Evolutionary conservation across 768 basidiomycete genomes (phyloP).

Genomic region (Boletus pseudo-olivaceus): DNA sequence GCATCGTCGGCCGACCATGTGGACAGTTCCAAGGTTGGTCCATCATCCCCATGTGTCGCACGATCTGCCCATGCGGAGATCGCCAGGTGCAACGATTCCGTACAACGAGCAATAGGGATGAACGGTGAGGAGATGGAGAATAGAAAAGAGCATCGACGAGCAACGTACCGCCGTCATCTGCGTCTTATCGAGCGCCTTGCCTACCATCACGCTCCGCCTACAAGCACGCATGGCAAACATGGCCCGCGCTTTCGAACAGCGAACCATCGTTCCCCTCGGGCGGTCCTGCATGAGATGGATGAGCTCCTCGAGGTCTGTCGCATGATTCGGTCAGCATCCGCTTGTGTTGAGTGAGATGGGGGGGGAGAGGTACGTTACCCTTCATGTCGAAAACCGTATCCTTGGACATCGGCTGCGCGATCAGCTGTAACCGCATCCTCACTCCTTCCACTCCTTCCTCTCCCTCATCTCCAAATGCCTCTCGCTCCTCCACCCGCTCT

Average conservation of each 20-base stretch:
- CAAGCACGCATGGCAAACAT: conserved; percentile 99
- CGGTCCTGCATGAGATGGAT: conserved; percentile 80
- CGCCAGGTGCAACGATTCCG: neutral
- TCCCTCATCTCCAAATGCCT: neutral
- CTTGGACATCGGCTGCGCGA: conserved; percentile 89
- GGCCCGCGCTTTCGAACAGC: conserved; percentile 86
- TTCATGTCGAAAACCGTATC: conserved; percentile 85
- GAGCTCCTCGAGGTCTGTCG: conserved; percentile 86
- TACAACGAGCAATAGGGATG: neutral
- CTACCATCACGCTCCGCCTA: conserved; percentile 94
- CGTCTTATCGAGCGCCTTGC: conserved; percentile 68
- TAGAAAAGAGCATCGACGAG: neutral
- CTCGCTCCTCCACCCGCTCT: conserved; percentile 44
- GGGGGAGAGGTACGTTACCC: conserved; percentile 44
- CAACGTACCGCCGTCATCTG: conserved; percentile 74
- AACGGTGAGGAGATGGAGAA: neutral
- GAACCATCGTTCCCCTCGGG: conserved; percentile 76
- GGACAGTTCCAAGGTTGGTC: conserved; percentile 88
- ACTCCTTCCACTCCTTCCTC: neutral
- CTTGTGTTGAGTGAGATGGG: neutral
- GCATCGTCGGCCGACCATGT: conserved; percentile 84
- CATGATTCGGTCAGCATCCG: neutral
- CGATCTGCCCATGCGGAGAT: conserved; percentile 42
- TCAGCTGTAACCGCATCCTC: conserved; percentile 50
- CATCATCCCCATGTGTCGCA: conserved; percentile 80